Percentiles rank a stretch among this genome's conserved stretches.
These are phyloP conservation scores for Cladosporium sp. DNA, from an alignment of 2,329 filamentous ascomycete genomes.

Conservation along the genomic window DNA sequence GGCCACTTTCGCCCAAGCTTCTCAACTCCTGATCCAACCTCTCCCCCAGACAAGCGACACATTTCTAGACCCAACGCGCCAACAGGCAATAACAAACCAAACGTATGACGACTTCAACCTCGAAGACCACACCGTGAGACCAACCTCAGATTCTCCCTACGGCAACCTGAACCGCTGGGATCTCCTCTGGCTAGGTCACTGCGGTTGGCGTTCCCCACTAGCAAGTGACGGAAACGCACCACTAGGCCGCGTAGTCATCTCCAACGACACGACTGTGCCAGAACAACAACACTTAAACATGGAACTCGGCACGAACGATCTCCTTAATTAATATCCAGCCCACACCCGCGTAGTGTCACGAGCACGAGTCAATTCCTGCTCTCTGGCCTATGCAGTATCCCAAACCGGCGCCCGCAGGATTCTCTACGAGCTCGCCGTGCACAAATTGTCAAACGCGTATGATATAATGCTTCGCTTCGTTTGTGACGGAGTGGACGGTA, in stretches of 20 bases:
- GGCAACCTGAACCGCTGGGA: slow-evolving; percentile 31
- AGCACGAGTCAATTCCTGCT: slow-evolving; percentile 38
- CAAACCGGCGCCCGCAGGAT: slow-evolving; percentile 42
- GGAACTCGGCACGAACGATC: slow-evolving; percentile 20
- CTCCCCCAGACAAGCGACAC: slow-evolving; percentile 15
- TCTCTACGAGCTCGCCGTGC: slow-evolving; percentile 42
- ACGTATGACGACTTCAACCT: slow-evolving; percentile 15
- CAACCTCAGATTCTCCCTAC: slow-evolving; percentile 22
- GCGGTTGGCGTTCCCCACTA: slow-evolving; percentile 33
- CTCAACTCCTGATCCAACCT: slow-evolving; percentile 34
- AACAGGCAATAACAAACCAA: slow-evolving; percentile 12
- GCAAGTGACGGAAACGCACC: slow-evolving; percentile 15
- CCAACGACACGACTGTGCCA: slow-evolving; percentile 20
- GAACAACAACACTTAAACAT: slow-evolving; percentile 19
- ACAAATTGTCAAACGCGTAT: slow-evolving; percentile 36
- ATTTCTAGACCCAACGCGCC: slow-evolving; percentile 21
- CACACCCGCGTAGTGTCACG: slow-evolving; percentile 46
- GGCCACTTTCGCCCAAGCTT: slow-evolving; percentile 35
- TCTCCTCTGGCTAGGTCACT: slow-evolving; percentile 40
- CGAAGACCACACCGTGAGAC: slow-evolving; percentile 3
- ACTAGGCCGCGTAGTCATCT: slow-evolving; percentile 20
- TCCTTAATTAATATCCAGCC: slow-evolving; percentile 17
- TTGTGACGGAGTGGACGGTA: slow-evolving; percentile 27
- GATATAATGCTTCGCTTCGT: slow-evolving; percentile 31
- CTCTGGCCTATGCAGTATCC: slow-evolving; percentile 44